Conservation (phyloP, 2,329 filamentous ascomycete species). For the Stagonosporopsis cucurbitacearum region DNA sequence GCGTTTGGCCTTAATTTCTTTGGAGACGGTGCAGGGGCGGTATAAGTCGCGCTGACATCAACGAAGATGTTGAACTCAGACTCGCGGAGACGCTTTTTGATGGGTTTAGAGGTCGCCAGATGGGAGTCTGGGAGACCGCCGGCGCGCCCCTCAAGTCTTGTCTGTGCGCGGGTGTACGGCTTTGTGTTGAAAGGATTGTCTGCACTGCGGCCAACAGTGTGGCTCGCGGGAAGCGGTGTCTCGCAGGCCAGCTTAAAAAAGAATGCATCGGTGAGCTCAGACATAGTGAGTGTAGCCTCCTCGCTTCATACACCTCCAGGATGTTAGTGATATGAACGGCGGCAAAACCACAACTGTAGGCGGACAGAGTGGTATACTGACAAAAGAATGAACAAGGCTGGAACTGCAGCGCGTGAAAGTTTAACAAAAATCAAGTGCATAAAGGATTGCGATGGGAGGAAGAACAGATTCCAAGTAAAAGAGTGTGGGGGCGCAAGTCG, state of each 20-base stretch:
- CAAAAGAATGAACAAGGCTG: neutral
- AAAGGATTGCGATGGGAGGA: neutral
- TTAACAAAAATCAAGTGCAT: neutral
- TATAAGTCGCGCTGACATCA: slow-evolving; percentile 8
- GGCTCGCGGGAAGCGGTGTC: slow-evolving; percentile 14
- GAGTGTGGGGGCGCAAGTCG: slow-evolving; percentile 4
- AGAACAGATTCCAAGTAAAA: neutral
- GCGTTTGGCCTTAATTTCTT: slow-evolving; percentile 17
- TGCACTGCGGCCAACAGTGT: neutral
- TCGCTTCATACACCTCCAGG: neutral
- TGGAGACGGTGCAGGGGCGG: neutral
- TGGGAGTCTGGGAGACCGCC: no score
- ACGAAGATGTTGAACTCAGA: slow-evolving; percentile 23
- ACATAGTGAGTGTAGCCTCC: neutral
- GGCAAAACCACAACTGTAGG: neutral
- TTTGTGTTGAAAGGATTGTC: neutral
- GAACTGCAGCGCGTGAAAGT: no score
- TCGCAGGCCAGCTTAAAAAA: slow-evolving; percentile 16
- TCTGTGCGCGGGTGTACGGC: slow-evolving; percentile 5
- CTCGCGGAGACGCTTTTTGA: slow-evolving; percentile 20
- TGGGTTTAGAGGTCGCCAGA: neutral
- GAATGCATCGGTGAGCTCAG: slow-evolving; percentile 6
- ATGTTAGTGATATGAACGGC: neutral
- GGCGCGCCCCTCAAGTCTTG: slow-evolving; percentile 3
- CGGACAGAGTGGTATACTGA: neutral